A percentile compares a stretch with the other conserved stretches of the same genome.
Conservation (phyloP, 1,284 basidiomycete genomes). For the Rhizoctonia solani region DNA sequence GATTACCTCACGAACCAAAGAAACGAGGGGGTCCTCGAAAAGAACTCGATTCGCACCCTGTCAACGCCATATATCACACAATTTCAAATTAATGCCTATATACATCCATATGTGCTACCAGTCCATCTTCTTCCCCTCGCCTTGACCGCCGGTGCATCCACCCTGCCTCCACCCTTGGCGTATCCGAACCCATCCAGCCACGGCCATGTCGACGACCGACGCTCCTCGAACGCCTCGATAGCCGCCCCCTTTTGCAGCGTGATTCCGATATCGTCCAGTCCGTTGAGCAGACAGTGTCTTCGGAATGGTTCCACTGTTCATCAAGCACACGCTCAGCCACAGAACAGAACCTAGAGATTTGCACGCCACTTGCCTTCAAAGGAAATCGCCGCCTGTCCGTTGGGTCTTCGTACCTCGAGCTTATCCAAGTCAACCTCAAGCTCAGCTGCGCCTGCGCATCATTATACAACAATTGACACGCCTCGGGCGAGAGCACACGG, state of each 20-base stretch:
- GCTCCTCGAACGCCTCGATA: slow-evolving; percentile 78
- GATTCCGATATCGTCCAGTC: slow-evolving; percentile 90
- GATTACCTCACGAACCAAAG: not conserved
- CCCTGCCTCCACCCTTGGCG: slow-evolving; percentile 59
- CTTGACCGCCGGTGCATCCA: slow-evolving; percentile 46
- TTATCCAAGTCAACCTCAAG: slow-evolving; percentile 91
- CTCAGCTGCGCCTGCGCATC: slow-evolving; percentile 83
- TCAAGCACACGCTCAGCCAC: slow-evolving; percentile 9
- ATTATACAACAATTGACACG: slow-evolving; percentile 74
- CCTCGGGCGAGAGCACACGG: slow-evolving; percentile 76
- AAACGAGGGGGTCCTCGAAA: no score
- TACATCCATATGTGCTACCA: slow-evolving; percentile 43
- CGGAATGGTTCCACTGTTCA: slow-evolving; percentile 77
- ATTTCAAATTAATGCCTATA: not conserved
- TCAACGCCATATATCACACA: no score
- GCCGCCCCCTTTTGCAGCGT: slow-evolving; percentile 76
- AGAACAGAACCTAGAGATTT: no score
- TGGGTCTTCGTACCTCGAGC: slow-evolving; percentile 76
- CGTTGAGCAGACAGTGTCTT: slow-evolving; percentile 89
- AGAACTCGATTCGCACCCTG: no score
- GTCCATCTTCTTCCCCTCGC: slow-evolving; percentile 47
- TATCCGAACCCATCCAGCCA: slow-evolving; percentile 95
- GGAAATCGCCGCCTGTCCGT: slow-evolving; percentile 70
- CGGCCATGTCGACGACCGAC: slow-evolving; percentile 77
- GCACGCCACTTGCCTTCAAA: slow-evolving; percentile 61